phyloP scores from a whole-genome alignment of 2,329 filamentous ascomycete genomes.

The Colletotrichum eleusines region DNA sequence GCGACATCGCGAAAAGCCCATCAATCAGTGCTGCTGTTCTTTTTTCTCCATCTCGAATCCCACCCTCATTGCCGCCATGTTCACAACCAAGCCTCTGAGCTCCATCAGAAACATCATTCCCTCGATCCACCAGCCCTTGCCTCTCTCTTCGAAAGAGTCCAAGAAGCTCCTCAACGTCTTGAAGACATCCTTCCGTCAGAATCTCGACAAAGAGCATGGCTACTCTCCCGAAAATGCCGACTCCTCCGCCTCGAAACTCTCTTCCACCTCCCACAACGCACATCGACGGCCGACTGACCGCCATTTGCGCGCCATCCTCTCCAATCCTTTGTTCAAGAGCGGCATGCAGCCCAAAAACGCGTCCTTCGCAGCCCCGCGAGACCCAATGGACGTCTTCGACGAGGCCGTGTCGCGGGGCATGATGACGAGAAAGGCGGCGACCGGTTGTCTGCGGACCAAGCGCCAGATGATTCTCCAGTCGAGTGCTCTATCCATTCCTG shows the following conservation, averaged over 20 bases:
- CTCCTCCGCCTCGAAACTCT: constrained; percentile 39
- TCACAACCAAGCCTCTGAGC: constrained; percentile 52
- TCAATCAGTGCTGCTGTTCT: background rate
- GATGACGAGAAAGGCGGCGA: constrained; percentile 66
- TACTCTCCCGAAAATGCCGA: constrained; percentile 51
- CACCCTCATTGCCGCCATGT: constrained; percentile 46
- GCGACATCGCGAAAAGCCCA: constrained; percentile 3
- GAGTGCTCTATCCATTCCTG: constrained; percentile 48
- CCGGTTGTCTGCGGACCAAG: constrained; percentile 65
- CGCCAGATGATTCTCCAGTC: constrained; percentile 54
- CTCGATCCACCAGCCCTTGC: constrained; percentile 64
- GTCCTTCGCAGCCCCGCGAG: constrained; percentile 45
- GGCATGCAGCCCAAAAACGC: constrained; percentile 45
- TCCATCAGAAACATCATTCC: constrained; percentile 58
- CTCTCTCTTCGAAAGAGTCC: constrained; percentile 63
- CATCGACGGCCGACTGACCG: constrained; percentile 57
- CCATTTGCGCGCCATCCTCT: constrained; percentile 68
- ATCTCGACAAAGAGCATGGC: constrained; percentile 70
- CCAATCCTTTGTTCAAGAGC: constrained; percentile 66
- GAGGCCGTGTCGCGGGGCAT: constrained; percentile 66
- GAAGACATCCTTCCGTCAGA: constrained; percentile 68
- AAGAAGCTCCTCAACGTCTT: constrained; percentile 67
- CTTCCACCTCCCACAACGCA: constrained; percentile 25
- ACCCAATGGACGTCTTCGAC: constrained; percentile 68
- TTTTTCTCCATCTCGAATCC: background rate